Evolutionary conservation across 345 rosid genomes (phyloP).

Genomic region (Sisymbrium altissimum): DNA sequence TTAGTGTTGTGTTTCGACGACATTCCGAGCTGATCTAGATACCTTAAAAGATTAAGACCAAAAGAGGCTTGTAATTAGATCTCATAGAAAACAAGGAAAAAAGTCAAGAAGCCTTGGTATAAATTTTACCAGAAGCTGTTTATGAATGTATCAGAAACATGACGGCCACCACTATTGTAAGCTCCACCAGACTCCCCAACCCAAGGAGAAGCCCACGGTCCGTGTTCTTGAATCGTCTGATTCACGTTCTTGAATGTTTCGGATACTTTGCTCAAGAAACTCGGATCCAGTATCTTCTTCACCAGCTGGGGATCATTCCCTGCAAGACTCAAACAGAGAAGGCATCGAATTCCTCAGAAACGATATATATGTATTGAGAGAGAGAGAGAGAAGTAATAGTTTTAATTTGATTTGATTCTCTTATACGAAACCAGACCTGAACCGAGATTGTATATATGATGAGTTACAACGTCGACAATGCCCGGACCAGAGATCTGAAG

Average conservation of each 20-base stretch:
- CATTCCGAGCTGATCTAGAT: constrained; percentile 98
- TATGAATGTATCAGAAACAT: constrained; percentile 77
- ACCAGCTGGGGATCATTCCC: constrained; percentile 76
- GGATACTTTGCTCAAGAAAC: constrained; percentile 48
- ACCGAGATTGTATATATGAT: constrained; percentile 96
- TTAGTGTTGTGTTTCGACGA: constrained; percentile 84
- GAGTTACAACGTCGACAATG: constrained; percentile 59
- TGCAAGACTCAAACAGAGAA: constrained; percentile 36
- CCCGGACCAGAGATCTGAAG: constrained; percentile 72
- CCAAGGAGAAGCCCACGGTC: constrained; percentile 96
- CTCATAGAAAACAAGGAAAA: background rate
- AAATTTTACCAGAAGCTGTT: constrained; percentile 82
- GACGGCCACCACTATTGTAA: constrained; percentile 86
- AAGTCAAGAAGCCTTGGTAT: background rate
- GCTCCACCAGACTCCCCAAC: constrained; percentile 99
- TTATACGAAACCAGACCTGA: constrained; percentile 44
- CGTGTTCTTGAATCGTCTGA: constrained; percentile 51
- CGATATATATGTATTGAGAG: too few relatives aligned
- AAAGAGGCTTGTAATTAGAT: background rate
- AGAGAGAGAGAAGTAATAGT: background rate
- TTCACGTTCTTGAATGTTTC: constrained; percentile 56
- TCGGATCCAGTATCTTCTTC: constrained; percentile 76
- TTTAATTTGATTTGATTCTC: background rate
- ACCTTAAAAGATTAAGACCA: constrained; percentile 44
- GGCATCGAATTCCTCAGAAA: background rate